phyloP scores from a whole-genome alignment of 2,329 filamentous ascomycete genomes.

The Penicillium psychrosexuale region DNA sequence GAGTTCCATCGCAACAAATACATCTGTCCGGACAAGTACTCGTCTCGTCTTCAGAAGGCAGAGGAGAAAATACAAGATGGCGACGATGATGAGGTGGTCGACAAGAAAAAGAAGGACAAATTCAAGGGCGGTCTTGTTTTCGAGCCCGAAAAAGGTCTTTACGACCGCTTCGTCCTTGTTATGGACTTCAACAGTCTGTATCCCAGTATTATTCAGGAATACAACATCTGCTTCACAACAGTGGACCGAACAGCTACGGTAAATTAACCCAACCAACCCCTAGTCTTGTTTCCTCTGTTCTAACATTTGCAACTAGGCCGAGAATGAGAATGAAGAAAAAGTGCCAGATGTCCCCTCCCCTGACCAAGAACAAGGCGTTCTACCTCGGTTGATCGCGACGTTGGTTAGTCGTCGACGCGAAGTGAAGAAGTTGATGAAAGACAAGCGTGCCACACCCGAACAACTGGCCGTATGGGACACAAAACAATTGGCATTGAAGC shows the following conservation, averaged over 20 bases:
- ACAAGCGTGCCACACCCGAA: constrained; percentile 78
- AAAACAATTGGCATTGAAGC: constrained; percentile 92
- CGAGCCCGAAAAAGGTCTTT: constrained; percentile 93
- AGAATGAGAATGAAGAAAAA: constrained; percentile 76
- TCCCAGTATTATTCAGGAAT: constrained; percentile 98
- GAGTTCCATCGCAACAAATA: constrained; percentile 97
- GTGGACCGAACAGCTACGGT: constrained; percentile 74
- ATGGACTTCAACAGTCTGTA: constrained; percentile 99
- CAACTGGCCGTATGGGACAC: constrained; percentile 95
- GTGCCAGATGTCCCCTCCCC: constrained; percentile 78
- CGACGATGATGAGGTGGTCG: constrained; percentile 63
- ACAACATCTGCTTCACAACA: constrained; percentile 98
- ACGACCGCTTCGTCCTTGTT: constrained; percentile 96
- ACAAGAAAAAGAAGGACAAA: constrained; percentile 97
- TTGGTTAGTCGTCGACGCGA: constrained; percentile 84
- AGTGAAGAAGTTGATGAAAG: constrained; percentile 97
- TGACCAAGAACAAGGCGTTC: constrained; percentile 75
- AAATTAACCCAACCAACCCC: constrained; percentile 37
- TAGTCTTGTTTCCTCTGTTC: background rate
- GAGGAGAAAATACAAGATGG: constrained; percentile 67
- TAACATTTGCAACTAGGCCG: constrained; percentile 24
- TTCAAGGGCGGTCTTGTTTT: constrained; percentile 98
- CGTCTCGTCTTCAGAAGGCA: constrained; percentile 68
- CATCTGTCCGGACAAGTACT: constrained; percentile 94
- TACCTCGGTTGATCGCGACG: constrained; percentile 86